phyloP scores from a whole-genome alignment of 2,329 filamentous ascomycete species.

The Bipolaris oryzae region DNA sequence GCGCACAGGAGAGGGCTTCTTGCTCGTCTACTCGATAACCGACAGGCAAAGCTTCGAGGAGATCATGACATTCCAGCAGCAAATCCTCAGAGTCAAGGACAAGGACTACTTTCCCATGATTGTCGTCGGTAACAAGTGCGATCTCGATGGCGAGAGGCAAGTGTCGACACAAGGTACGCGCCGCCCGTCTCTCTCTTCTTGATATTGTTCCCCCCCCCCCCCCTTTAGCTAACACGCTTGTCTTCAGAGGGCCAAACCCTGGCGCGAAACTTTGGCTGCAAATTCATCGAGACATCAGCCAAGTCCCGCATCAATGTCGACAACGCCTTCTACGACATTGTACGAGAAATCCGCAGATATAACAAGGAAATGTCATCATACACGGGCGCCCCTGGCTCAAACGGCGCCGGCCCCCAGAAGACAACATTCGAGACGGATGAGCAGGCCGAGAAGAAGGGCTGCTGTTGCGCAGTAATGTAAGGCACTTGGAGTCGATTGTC shows the following conservation, averaged over 20 bases:
- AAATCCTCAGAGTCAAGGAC: conserved; percentile 97
- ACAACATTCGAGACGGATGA: conserved; percentile 82
- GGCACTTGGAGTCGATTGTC: conserved; percentile 14
- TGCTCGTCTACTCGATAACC: conserved; percentile 97
- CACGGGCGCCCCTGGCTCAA: conserved; percentile 66
- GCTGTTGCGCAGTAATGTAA: conserved; percentile 93
- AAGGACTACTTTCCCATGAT: conserved; percentile 99
- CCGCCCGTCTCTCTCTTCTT: conserved; percentile 9
- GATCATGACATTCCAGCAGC: conserved; percentile 98
- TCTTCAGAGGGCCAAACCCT: conserved; percentile 82
- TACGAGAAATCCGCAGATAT: conserved; percentile 95
- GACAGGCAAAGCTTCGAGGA: conserved; percentile 97
- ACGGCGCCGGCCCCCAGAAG: conserved; percentile 50
- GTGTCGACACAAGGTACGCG: conserved; percentile 86
- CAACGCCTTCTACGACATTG: conserved; percentile 97
- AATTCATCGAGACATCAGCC: conserved; percentile 98
- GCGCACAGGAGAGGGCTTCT: conserved; percentile 96
- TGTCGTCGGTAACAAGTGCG: conserved; percentile 98
- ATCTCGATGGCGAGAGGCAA: conserved; percentile 90
- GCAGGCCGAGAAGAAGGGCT: conserved; percentile 69
- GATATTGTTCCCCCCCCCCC: background rate
- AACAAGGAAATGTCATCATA: conserved; percentile 98
- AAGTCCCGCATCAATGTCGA: conserved; percentile 99
- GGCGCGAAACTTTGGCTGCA: conserved; percentile 88
- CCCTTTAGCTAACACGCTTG: conserved; percentile 30